phyloP scores from a whole-genome alignment of 1,284 basidiomycete species.

The Cerioporus squamosus region DNA sequence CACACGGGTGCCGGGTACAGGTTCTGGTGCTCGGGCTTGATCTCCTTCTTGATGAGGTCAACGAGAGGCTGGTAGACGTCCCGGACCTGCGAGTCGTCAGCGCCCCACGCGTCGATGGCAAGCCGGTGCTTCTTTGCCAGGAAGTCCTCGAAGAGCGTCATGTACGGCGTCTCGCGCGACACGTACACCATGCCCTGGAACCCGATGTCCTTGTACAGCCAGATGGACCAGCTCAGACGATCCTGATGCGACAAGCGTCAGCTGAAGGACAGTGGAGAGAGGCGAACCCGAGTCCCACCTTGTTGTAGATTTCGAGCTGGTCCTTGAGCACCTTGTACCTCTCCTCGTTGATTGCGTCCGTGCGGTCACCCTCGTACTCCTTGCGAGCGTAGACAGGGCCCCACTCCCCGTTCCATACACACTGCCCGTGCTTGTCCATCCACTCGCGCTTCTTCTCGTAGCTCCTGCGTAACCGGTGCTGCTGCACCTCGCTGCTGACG shows the following conservation, averaged over 20 bases:
- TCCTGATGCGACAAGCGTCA: slow-evolving; percentile 50
- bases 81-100: slow-evolving; percentile 51
- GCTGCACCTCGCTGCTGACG: slow-evolving; percentile 54
- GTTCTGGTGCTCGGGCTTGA: slow-evolving; percentile 42
- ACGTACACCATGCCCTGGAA: slow-evolving; percentile 85
- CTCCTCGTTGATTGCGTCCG: slow-evolving; percentile 68
- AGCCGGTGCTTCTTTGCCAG: slow-evolving; percentile 66
- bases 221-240: slow-evolving; percentile 78
- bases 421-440: slow-evolving; percentile 68
- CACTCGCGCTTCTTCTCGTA: slow-evolving; percentile 72
- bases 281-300: slow-evolving; percentile 39
- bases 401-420: slow-evolving; percentile 84
- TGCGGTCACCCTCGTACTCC: slow-evolving; percentile 62
- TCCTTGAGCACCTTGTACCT: slow-evolving; percentile 70
- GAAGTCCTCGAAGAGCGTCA: slow-evolving; percentile 64
- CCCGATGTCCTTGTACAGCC: slow-evolving; percentile 87
- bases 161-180: slow-evolving; percentile 70
- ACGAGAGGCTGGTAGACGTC: slow-evolving; percentile 60
- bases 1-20: slow-evolving; percentile 59
- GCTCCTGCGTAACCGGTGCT: slow-evolving; percentile 49
- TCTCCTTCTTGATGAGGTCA: slow-evolving; percentile 53
- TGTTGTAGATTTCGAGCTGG: slow-evolving; percentile 75
- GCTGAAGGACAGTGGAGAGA: background rate
- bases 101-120: slow-evolving; percentile 70
- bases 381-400: slow-evolving; percentile 68